Percentiles rank a stretch among this genome's conserved stretches.
Conservation (phyloP, 2,329 filamentous ascomycete species). For the Aspergillus chevalieri region DNA sequence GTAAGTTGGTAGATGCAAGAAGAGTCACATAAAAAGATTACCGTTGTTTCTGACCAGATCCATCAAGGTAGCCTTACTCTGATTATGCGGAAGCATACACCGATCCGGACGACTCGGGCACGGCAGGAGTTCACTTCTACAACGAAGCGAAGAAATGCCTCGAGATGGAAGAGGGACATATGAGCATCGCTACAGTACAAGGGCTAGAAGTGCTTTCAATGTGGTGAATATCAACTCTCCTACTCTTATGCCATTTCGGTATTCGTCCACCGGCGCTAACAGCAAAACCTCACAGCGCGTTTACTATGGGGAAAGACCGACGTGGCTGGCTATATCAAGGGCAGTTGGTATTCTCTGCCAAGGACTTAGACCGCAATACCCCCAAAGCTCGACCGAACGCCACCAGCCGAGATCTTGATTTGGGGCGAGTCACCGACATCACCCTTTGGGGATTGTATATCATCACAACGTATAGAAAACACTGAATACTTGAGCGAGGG, state of each 20-base stretch:
- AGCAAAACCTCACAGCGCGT: constrained; percentile 6
- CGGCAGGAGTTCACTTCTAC: constrained; percentile 21
- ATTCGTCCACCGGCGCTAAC: no score
- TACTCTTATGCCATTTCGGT: not conserved
- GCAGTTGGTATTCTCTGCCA: constrained; percentile 3
- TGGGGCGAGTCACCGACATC: not conserved
- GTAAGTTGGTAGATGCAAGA: constrained; percentile 3
- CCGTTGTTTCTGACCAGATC: not conserved
- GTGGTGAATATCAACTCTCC: constrained; percentile 7
- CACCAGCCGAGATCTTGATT: not conserved
- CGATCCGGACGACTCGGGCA: constrained; percentile 7
- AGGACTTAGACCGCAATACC: not conserved
- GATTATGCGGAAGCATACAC: constrained; percentile 16
- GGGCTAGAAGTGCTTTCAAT: constrained; percentile 16
- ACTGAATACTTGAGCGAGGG: not conserved
- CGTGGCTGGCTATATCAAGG: constrained; percentile 23
- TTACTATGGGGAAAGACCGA: constrained; percentile 20
- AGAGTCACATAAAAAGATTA: not conserved
- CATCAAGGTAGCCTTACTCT: constrained; percentile 6
- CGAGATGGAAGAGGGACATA: constrained; percentile 16
- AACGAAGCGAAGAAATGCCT: constrained; percentile 18
- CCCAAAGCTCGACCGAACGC: not conserved
- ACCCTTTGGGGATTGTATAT: constrained; percentile 8
- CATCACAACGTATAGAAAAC: constrained; percentile 4
- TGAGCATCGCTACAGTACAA: constrained; percentile 17